Base-by-base conservation (phyloP, 202 grass and related monocot genomes). In the Panicum virgatum region DNA sequence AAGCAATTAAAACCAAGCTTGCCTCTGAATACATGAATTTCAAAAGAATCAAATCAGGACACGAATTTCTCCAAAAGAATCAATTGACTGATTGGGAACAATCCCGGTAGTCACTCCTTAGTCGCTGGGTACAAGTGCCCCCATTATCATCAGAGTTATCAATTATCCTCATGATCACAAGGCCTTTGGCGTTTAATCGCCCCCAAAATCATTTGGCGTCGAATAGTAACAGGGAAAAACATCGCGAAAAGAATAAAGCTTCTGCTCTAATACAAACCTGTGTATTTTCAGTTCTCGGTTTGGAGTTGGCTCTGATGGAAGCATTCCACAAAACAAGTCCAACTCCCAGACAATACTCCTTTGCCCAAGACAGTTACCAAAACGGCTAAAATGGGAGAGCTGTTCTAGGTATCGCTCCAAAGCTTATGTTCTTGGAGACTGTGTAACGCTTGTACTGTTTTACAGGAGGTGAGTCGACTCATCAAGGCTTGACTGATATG, bases 401-500 rank as follows among this genome's bases (percentile, higher is more conserved):
- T 77, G 76, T 72, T 54, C 45, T 73, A 57, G 44, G 88, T 83
- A 86, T 83, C 12, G 69, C 74, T 57, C 80, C 26, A 68, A 59
- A n/a, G 39, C 65, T 69, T 69, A 71, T 45, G 62, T 74, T 47
- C 45, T 82, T 70, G 79, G 66, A 82, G 75, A 26, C 34, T 88
- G 69, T 69, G 48, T 38, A 64, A 86, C 46, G 47, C 62, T 75
- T 74, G 44, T 42, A 58, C 65, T 27, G 34, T 91, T 76, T 73
- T 85, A 86, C 89, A 86, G 61, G 79, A 53, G 29, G 50, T 20
- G 50, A 48, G n/a, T 15, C 11, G 1, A 45, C 43, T 8, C 40
- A 78, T 97, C 87, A 94, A 76, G 94, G 94, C 60, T 88, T 97
- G n/a, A 97, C 85, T 5, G 83, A 84, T 29, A 97, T 20, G 37